phyloP scores from a whole-genome alignment of 2,329 filamentous ascomycete species.

The Xylariaceae sp. region DNA sequence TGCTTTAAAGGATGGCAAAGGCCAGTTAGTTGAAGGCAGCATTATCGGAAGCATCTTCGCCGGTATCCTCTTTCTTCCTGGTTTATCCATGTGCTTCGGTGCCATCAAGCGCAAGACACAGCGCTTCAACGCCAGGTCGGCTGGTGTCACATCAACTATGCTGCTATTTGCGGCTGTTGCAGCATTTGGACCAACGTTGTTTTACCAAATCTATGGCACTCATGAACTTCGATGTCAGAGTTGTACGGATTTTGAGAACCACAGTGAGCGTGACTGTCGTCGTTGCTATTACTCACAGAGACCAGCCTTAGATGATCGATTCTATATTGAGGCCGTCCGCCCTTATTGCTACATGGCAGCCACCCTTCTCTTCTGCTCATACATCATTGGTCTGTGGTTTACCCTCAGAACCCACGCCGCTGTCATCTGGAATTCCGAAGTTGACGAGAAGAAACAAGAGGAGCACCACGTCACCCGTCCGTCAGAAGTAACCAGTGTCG shows the following conservation, averaged over 20 bases:
- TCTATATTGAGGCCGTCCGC: slow-evolving; percentile 88
- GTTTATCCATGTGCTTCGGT: slow-evolving; percentile 97
- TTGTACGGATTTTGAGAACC: slow-evolving; percentile 57
- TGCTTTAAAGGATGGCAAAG: slow-evolving; percentile 89
- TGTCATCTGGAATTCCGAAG: slow-evolving; percentile 91
- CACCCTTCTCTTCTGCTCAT: slow-evolving; percentile 85
- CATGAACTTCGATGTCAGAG: slow-evolving; percentile 89
- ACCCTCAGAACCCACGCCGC: slow-evolving; percentile 94
- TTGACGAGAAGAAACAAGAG: slow-evolving; percentile 75
- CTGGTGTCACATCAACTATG: slow-evolving; percentile 97
- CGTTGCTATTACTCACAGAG: slow-evolving; percentile 93
- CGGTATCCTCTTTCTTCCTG: slow-evolving; percentile 91
- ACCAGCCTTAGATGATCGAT: slow-evolving; percentile 82
- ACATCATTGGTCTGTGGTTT: slow-evolving; percentile 92
- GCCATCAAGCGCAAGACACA: slow-evolving; percentile 98
- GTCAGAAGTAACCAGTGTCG: slow-evolving; percentile 47
- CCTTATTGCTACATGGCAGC: slow-evolving; percentile 94
- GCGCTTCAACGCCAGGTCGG: slow-evolving; percentile 95
- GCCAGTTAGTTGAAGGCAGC: slow-evolving; percentile 90
- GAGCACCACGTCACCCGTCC: slow-evolving; percentile 49
- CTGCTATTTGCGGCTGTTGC: slow-evolving; percentile 93
- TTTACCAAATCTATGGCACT: slow-evolving; percentile 98
- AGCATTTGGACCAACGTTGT: slow-evolving; percentile 92
- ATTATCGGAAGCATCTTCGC: slow-evolving; percentile 98
- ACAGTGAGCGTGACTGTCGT: slow-evolving; percentile 74